phyloP scores from a whole-genome alignment of 2,329 filamentous ascomycete genomes.

The Fusarium paranaense region DNA sequence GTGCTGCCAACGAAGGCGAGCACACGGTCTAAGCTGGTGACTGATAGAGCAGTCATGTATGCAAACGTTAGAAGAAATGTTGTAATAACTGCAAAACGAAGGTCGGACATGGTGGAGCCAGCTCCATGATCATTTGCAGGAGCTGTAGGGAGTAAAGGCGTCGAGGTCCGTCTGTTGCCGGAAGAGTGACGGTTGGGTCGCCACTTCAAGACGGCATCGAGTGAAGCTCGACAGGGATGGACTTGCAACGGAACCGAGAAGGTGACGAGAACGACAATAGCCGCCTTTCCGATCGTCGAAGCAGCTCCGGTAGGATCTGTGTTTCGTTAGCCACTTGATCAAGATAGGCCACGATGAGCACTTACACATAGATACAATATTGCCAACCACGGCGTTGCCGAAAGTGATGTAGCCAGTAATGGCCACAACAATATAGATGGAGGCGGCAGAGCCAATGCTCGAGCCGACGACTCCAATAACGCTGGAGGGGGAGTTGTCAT shows the following conservation, averaged over 20 bases:
- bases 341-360: slow-evolving; percentile 17
- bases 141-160: slow-evolving; percentile 55
- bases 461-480: slow-evolving; percentile 82
- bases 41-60: slow-evolving; percentile 90
- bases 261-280: slow-evolving; percentile 95
- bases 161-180: slow-evolving; percentile 53
- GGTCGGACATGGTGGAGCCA: slow-evolving; percentile 78
- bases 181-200: slow-evolving; percentile 68
- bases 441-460: slow-evolving; percentile 89
- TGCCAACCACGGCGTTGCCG: slow-evolving; percentile 87
- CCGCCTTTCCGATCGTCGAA: slow-evolving; percentile 92
- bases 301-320: slow-evolving; percentile 65
- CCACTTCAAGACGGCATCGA: slow-evolving; percentile 96
- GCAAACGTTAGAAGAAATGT: slow-evolving; percentile 85
- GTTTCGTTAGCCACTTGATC: slow-evolving; percentile 32
- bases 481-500: slow-evolving; percentile 79
- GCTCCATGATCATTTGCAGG: slow-evolving; percentile 63
- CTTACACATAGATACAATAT: slow-evolving; percentile 93
- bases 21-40: slow-evolving; percentile 89
- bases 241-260: slow-evolving; percentile 97
- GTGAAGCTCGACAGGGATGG: slow-evolving; percentile 93
- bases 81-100: slow-evolving; percentile 90
- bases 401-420: slow-evolving; percentile 97
- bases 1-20: slow-evolving; percentile 96
- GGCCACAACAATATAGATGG: slow-evolving; percentile 89